Conservation (phyloP, 1,284 basidiomycete species). For the Chalciporus sp. region DNA sequence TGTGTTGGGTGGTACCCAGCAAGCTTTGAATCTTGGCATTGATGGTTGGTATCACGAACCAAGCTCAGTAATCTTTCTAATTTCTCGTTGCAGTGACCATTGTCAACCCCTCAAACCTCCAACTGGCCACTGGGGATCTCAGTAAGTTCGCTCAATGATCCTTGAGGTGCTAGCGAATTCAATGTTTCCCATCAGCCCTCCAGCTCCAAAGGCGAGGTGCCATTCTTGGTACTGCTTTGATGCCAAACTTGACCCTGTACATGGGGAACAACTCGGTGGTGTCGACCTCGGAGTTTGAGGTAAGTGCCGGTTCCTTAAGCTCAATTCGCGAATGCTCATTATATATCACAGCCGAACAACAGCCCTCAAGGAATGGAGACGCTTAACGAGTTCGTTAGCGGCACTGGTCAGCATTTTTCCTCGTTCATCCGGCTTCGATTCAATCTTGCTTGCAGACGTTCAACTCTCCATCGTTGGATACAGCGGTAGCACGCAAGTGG, state of each 20-base stretch:
- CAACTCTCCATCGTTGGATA: constrained; percentile 58
- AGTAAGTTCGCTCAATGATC: constrained; percentile 40
- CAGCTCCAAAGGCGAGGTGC: constrained; percentile 57
- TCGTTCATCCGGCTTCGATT: not conserved
- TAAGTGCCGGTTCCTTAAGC: constrained; percentile 19
- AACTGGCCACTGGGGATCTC: constrained; percentile 61
- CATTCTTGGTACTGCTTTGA: constrained; percentile 56
- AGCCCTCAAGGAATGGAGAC: constrained; percentile 65
- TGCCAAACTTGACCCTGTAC: constrained; percentile 60
- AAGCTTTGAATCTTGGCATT: constrained; percentile 64
- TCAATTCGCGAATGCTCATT: not conserved
- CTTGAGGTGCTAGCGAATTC: not conserved
- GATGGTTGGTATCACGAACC: constrained; percentile 39
- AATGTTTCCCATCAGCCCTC: constrained; percentile 40
- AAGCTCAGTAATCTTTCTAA: not conserved
- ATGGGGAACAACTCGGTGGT: constrained; percentile 60
- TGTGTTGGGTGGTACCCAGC: constrained; percentile 67
- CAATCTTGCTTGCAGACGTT: constrained; percentile 44
- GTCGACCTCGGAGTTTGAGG: constrained; percentile 53
- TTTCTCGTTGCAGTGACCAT: constrained; percentile 50
- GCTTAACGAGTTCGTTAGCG: constrained; percentile 71
- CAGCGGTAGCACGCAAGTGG: constrained; percentile 60
- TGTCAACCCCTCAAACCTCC: constrained; percentile 74
- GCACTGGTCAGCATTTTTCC: constrained; percentile 42
- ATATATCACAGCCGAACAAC: constrained; percentile 54